Conservation (phyloP, 441 rosid species). For the Aquilaria agallochum region DNA sequence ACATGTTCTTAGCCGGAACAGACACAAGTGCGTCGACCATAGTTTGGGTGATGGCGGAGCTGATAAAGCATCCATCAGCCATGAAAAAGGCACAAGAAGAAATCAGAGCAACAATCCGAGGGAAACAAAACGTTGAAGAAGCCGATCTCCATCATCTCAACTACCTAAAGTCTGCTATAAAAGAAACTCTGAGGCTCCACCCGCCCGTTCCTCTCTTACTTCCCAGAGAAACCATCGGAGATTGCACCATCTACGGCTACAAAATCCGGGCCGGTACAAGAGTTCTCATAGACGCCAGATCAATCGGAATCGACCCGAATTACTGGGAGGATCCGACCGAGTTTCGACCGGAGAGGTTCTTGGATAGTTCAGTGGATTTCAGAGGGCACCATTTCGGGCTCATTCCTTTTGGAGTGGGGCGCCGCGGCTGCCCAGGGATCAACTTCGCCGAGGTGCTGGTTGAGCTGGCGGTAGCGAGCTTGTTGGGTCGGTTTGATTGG, state of each 20-base stretch:
- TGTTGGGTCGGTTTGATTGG: conserved; percentile 43
- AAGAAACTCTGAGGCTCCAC: conserved; percentile 19
- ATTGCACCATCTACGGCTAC: conserved; percentile 10
- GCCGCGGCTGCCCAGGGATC: conserved; percentile 29
- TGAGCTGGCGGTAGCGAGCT: conserved; percentile 29
- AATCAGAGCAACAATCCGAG: conserved; percentile 15
- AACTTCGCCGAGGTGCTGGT: conserved; percentile 17
- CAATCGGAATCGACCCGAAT: conserved; percentile 15
- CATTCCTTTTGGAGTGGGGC: conserved; percentile 30
- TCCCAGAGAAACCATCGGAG: conserved; percentile 19
- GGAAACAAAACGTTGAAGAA: conserved; percentile 22
- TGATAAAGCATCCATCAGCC: conserved; percentile 18
- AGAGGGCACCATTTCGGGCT: conserved; percentile 19
- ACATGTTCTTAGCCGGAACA: conserved; percentile 26
- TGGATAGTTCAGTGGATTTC: conserved; percentile 13
- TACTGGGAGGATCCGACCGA: conserved; percentile 13
- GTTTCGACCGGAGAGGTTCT: conserved; percentile 21
- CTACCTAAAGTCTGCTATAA: conserved; percentile 12
- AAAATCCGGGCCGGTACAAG: conserved; percentile 18
- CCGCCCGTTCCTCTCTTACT: conserved; percentile 13
- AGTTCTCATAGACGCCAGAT: conserved; percentile 11
- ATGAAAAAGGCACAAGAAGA: conserved; percentile 22
- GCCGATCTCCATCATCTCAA: conserved; percentile 13
- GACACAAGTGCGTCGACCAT: conserved; percentile 19
- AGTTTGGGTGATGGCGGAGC: conserved; percentile 24